A percentile compares a stretch with the other conserved stretches of the same genome.
Evolutionary conservation across 345 rosid species (phyloP).

Genomic region (Lepidium didymum): DNA sequence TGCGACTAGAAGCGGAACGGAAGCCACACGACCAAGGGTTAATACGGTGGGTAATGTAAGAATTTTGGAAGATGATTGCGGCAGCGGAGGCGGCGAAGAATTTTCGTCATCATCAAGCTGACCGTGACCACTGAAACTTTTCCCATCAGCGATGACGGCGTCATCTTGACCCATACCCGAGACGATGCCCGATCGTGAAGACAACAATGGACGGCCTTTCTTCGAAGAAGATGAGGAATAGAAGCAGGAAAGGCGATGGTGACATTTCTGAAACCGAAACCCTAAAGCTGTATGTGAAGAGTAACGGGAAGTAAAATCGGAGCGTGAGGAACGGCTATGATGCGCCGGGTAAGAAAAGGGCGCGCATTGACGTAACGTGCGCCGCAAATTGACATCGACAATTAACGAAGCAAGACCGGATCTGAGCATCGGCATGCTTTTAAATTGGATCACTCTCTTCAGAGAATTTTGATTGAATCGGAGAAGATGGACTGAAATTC

Average conservation of each 20-base stretch:
- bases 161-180: slow-evolving; percentile 44
- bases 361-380: slow-evolving; percentile 29
- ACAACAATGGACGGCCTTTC: slow-evolving; percentile 14
- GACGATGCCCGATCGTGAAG: slow-evolving; percentile 22
- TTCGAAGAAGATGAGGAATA: slow-evolving; percentile 16
- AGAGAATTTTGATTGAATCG: not conserved
- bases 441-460: not conserved
- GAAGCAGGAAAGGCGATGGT: not conserved
- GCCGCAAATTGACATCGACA: slow-evolving; percentile 20
- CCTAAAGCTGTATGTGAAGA: not conserved
- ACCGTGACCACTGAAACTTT: slow-evolving; percentile 9
- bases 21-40: slow-evolving; percentile 89
- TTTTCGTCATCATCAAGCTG: not conserved
- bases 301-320: not conserved
- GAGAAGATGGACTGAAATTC: not conserved
- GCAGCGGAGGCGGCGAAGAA: slow-evolving; percentile 29
- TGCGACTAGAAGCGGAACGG: slow-evolving; percentile 75
- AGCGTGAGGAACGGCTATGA: slow-evolving; percentile 20
- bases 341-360: slow-evolving; percentile 23
- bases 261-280: slow-evolving; percentile 3
- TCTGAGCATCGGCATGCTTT: slow-evolving; percentile 22
- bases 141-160: slow-evolving; percentile 21
- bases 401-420: slow-evolving; percentile 18
- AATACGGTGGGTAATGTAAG: slow-evolving; percentile 84
- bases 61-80: slow-evolving; percentile 38